phyloP scores from a whole-genome alignment of 106 monocot genomes.

The Iris macrosiphon region DNA sequence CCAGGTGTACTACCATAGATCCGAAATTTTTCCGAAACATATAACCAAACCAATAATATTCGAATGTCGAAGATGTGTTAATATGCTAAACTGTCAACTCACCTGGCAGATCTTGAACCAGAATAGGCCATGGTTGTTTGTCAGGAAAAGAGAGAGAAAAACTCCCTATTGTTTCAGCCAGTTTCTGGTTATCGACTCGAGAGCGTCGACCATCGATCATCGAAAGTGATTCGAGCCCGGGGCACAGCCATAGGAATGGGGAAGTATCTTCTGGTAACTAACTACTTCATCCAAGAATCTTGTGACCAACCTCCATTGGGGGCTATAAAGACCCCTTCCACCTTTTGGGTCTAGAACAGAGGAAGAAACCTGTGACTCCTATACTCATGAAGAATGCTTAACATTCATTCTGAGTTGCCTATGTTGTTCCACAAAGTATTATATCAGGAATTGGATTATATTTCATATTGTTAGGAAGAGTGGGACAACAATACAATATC shows the following conservation, averaged over 20 bases:
- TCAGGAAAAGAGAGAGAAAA: too few relatives aligned
- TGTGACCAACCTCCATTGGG: conserved; percentile 29
- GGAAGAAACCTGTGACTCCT: conserved; percentile 8
- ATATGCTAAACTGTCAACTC: neutral
- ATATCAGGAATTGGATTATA: neutral
- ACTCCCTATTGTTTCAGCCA: too few relatives aligned
- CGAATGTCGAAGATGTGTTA: too few relatives aligned
- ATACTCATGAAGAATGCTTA: too few relatives aligned
- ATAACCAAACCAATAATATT: neutral
- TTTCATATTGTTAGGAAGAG: neutral
- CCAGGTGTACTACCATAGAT: too few relatives aligned
- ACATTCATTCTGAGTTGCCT: neutral
- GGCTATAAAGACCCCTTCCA: conserved; percentile 1
- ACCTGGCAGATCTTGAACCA: conserved; percentile 33
- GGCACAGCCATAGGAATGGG: conserved; percentile 9
- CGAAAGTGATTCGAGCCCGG: neutral
- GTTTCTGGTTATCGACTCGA: neutral
- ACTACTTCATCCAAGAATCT: conserved; percentile 22
- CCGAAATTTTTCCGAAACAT: neutral
- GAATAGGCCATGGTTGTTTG: conserved; percentile 16
- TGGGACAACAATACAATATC: too few relatives aligned
- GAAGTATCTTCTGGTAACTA: conserved; percentile 6
- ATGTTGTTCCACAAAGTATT: neutral
- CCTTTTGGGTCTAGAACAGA: neutral
- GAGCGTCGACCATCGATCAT: neutral